A percentile compares a stretch with the other conserved stretches of the same genome.
Conservation (phyloP, 2,329 filamentous ascomycete species). For the Hypoxylon sp. region DNA sequence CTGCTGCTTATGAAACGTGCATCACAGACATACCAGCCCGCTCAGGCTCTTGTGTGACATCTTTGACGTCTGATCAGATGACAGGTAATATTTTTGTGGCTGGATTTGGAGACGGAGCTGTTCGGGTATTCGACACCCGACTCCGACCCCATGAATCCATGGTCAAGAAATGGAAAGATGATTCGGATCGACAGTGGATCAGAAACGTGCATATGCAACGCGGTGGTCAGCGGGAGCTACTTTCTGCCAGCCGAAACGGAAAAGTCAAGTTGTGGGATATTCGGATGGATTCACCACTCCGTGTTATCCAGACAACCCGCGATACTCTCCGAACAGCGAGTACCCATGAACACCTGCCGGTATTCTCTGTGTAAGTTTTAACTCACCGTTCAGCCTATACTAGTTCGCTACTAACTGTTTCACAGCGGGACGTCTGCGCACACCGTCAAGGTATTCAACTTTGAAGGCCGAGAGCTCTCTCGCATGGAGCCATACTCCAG, state of each 20-base stretch:
- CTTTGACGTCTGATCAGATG: constrained; percentile 95
- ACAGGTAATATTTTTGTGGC: constrained; percentile 96
- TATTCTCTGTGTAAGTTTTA: constrained; percentile 85
- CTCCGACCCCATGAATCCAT: constrained; percentile 85
- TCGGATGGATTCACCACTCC: constrained; percentile 80
- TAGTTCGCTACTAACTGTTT: constrained; percentile 40
- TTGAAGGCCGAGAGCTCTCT: constrained; percentile 80
- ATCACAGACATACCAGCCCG: constrained; percentile 92
- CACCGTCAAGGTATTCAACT: constrained; percentile 90
- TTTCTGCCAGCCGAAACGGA: constrained; percentile 90
- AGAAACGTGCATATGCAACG: constrained; percentile 97
- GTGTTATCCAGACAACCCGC: constrained; percentile 76
- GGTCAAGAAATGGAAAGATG: constrained; percentile 97
- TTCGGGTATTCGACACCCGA: constrained; percentile 92
- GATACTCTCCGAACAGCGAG: constrained; percentile 85
- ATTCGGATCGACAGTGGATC: constrained; percentile 86
- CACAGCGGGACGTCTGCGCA: constrained; percentile 85
- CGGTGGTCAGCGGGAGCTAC: constrained; percentile 88
- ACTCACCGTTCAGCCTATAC: not conserved
- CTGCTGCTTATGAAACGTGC: constrained; percentile 91
- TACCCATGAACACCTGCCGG: constrained; percentile 94
- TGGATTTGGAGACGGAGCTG: constrained; percentile 93
- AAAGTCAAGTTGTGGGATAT: constrained; percentile 98
- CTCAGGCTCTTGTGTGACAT: constrained; percentile 94
- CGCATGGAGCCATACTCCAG: constrained; percentile 89